Percentiles rank a stretch among this genome's conserved stretches.
phyloP scores from a whole-genome alignment of 2,329 filamentous ascomycete genomes.

The Colletotrichum magnum region DNA sequence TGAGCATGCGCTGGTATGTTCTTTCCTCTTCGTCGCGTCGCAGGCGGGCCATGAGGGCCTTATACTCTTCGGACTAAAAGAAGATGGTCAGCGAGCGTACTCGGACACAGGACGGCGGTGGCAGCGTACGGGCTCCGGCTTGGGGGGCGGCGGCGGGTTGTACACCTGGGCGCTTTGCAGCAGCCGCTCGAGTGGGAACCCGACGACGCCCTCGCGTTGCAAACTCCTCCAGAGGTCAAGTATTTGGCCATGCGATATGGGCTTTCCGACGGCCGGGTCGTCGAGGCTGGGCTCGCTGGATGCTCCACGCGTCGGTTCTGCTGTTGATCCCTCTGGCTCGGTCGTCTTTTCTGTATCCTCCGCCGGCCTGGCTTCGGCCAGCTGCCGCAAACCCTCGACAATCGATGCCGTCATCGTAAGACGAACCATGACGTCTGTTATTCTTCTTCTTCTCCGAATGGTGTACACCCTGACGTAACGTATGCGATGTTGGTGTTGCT shows the following conservation, averaged over 20 bases:
- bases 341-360: conserved; percentile 32
- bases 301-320: background rate
- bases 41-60: conserved; percentile 87
- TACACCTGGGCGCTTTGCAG: conserved; percentile 82
- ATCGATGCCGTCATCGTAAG: conserved; percentile 82
- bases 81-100: conserved; percentile 21
- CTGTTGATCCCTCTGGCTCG: background rate
- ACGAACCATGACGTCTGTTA: conserved; percentile 72
- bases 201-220: conserved; percentile 49
- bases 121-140: conserved; percentile 78
- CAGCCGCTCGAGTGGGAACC: conserved; percentile 75
- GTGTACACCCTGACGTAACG: background rate
- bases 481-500: background rate
- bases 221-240: conserved; percentile 72
- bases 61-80: conserved; percentile 81
- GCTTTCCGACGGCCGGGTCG: conserved; percentile 70
- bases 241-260: conserved; percentile 80
- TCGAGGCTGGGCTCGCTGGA: conserved; percentile 64
- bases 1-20: conserved; percentile 85
- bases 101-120: background rate
- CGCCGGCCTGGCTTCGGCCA: conserved; percentile 44
- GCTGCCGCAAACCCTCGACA: conserved; percentile 70
- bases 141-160: conserved; percentile 83
- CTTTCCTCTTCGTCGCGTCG: conserved; percentile 86
- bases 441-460: background rate